Conservation (phyloP, 805 yeast species). For the Kuraishia piskuri region DNA sequence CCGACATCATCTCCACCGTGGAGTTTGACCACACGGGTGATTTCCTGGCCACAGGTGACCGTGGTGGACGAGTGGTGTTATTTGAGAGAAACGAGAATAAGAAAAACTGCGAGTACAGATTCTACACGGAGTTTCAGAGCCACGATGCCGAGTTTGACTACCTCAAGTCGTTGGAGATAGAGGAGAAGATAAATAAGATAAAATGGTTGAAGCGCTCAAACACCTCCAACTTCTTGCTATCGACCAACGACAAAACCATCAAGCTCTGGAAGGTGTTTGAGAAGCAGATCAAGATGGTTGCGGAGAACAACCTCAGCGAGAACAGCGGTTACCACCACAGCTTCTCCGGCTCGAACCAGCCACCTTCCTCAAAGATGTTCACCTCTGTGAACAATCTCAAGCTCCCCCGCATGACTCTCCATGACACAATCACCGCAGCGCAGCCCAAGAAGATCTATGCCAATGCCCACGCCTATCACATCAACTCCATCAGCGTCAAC, state of each 20-base stretch:
- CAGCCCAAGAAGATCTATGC: constrained; percentile 87
- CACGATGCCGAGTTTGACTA: constrained; percentile 99
- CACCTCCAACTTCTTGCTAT: constrained; percentile 80
- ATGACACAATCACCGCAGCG: constrained; percentile 92
- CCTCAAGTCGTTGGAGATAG: constrained; percentile 90
- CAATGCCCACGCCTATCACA: constrained; percentile 97
- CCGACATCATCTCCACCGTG: constrained; percentile 94
- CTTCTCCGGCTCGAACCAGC: constrained; percentile 1
- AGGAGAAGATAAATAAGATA: constrained; percentile 95
- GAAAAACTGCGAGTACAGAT: constrained; percentile 86
- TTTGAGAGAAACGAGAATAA: constrained; percentile 80
- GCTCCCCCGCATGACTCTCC: constrained; percentile 84
- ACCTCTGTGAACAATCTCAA: constrained; percentile 40
- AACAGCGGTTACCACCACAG: constrained; percentile 9
- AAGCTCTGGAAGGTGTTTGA: constrained; percentile 96
- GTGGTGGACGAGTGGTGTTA: constrained; percentile 95
- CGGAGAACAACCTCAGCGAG: constrained; percentile 78
- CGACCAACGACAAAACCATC: constrained; percentile 97
- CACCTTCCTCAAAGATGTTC: constrained; percentile 7
- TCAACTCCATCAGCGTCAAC: constrained; percentile 89
- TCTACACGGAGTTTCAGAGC: constrained; percentile 93
- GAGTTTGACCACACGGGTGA: constrained; percentile 95
- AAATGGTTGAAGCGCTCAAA: constrained; percentile 90
- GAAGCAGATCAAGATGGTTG: constrained; percentile 82
- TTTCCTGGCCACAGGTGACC: constrained; percentile 95